Evolutionary conservation across 345 rosid genomes (phyloP), one percentile per base, ranked within the genome.

Genomic region (Camelina neglecta): DNA sequence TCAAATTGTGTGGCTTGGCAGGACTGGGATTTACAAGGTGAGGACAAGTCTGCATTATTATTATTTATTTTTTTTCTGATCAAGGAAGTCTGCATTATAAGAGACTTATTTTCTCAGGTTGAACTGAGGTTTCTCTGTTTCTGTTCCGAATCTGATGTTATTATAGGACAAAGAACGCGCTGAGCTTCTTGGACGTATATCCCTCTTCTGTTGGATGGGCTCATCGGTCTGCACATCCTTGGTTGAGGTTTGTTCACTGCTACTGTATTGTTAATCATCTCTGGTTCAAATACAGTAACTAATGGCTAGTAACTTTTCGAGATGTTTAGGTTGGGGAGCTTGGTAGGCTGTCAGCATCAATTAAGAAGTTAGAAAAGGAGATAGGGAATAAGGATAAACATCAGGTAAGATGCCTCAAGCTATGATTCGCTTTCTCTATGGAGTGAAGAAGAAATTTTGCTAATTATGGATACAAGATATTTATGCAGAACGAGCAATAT

Each of bases 201-300:
- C 99, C n/a, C 97, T 95, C 64, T 92, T 79, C 86, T 90, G 99
- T 38, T 95, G 96, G 96, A 77, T 95, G 97, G 96, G 98, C 67
- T 89, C 99, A 58, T 92, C 98, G 2, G 73, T 88, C 56, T 95
- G 98, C 72, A 65, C 84, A 67, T 80, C 96, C 67, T 82, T 90
- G 84, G 96, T 95, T 53, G 99, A 95, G 97, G 97, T 94, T 72
- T 29, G 85, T 81, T 56, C 39, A 36, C 5, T 56, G 41, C 38
- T 44, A 23, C n/a, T 48, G 11, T 42, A 56, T 44, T 1, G 2
- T 45, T 24, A 18, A 2, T 38, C 61, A 1, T 36, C 39, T 38
- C 44, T 61, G 71, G 13, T 54, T 39, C 53, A 39, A 39, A 61
- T 11, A 12, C 48, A 7, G 2, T 70, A 45, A 29, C 5, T 29